These are phyloP conservation scores for Pichiaceae sp. DNA, from an alignment of 1,139 yeast genomes.

Conservation along the genomic window DNA sequence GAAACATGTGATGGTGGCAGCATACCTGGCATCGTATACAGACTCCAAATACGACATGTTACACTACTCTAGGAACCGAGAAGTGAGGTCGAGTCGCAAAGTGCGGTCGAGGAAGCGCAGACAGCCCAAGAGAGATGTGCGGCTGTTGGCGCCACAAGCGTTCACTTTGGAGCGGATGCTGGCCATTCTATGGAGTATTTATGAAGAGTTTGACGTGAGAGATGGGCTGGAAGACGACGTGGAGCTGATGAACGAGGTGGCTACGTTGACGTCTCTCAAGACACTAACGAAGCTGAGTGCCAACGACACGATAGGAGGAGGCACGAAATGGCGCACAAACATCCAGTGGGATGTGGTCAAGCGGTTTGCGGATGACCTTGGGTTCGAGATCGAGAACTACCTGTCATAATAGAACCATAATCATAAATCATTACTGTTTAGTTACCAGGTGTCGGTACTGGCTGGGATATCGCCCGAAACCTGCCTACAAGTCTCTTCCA, in stretches of 20 bases:
- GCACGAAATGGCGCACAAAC: conserved; percentile 47
- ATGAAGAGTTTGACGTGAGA: conserved; percentile 21
- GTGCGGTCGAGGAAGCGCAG: conserved; percentile 24
- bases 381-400: conserved; percentile 40
- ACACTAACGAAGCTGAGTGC: conserved; percentile 28
- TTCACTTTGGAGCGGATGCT: conserved; percentile 45
- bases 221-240: conserved; percentile 32
- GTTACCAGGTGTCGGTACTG: conserved; percentile 20
- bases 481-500: conserved; percentile 13
- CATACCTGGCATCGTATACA: conserved; percentile 42
- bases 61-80: conserved; percentile 20
- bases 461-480: conserved; percentile 19
- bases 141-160: conserved; percentile 37
- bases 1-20: conserved; percentile 42
- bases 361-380: conserved; percentile 34
- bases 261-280: conserved; percentile 43
- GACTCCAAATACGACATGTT: conserved; percentile 36
- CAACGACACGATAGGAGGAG: conserved; percentile 43
- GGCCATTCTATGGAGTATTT: conserved; percentile 44
- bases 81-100: conserved; percentile 12
- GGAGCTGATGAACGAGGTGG: conserved; percentile 41
- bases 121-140: conserved; percentile 26
- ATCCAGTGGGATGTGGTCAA: conserved; percentile 39
- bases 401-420: conserved; percentile 15
- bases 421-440: not conserved